Base-by-base conservation (phyloP, 345 rosid species). In the Camelina laxa region DNA sequence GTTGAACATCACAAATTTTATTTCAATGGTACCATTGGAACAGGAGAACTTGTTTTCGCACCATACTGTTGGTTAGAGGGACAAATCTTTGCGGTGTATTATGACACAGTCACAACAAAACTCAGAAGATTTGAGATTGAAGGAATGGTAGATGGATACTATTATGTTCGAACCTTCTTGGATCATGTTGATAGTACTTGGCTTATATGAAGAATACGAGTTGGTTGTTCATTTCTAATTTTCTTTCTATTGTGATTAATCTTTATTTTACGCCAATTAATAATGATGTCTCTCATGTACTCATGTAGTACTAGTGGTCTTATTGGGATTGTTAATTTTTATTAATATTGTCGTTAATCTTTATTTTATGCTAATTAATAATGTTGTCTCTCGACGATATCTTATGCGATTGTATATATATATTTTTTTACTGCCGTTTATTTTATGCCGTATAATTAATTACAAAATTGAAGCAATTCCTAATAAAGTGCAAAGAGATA, bases 1-100 rank as follows among this genome's bases (percentile, higher is more conserved):
- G 9, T 62, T 6, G 67, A 6, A 2, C 1, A 22, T 24, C 24
- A 0, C 2, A 4, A 4, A 9, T 24, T 42, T 44, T 42, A 2
- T 27, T 63, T 62, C 54, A 6, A 45, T 44, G 68, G 68, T 63
- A 45, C n/a, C 10, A 63, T 27, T 63, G 54, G 54, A 24, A 63
- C 9, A n/a, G 4, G 39, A 19, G 54, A 44, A 30, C 38, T 63
- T 63, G 67, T 24, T 24, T 44, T 24, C 14, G 20, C 54, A 14
- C 15, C 0, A 24, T 1, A 15, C 0, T 1, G 3, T 9, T 24
- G 45, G 49, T 0, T 4, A 2, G 6, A 4, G 11, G 19, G 19
- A 63, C 3, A 16, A 63, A 0, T 42, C 38, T 4, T 1, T 9
- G 67, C 44, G 38, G 1, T 63, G 9, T 44, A n/a, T 45, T 63